These are phyloP conservation scores for Tillandsia fasciculata DNA, from an alignment of 176 grass and related monocot species.

Conservation along the genomic window DNA sequence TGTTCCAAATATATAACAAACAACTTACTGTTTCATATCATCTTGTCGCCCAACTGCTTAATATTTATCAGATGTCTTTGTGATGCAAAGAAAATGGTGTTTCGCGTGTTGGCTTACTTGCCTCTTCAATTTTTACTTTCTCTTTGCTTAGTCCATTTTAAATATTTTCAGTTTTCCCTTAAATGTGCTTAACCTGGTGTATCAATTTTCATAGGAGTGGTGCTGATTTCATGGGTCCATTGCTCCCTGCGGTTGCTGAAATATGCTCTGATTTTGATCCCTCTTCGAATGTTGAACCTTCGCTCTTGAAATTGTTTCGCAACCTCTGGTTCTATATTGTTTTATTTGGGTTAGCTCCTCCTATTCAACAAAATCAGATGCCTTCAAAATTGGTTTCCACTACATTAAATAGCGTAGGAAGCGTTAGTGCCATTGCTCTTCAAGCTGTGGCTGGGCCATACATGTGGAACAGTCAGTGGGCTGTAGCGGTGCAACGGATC, in stretches of 20 bases:
- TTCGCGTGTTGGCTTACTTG: not conserved
- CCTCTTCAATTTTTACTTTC: not conserved
- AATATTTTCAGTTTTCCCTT: constrained; percentile 4
- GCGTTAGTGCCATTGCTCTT: constrained; percentile 51
- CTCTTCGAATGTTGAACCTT: constrained; percentile 77
- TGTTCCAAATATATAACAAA: no score
- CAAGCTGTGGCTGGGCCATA: constrained; percentile 97
- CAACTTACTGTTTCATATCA: no score
- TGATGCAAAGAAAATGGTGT: no score
- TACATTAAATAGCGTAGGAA: constrained; percentile 48
- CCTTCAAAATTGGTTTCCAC: constrained; percentile 69
- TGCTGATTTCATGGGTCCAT: constrained; percentile 91
- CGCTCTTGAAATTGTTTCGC: constrained; percentile 83
- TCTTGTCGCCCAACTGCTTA: no score
- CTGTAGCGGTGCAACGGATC: constrained; percentile 71
- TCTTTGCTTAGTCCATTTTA: not conserved
- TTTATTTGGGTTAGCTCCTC: constrained; percentile 91
- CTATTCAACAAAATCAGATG: constrained; percentile 68
- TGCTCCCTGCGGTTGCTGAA: constrained; percentile 93
- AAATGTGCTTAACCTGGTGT: constrained; percentile 15
- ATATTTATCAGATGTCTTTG: no score
- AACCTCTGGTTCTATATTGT: constrained; percentile 99
- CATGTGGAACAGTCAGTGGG: constrained; percentile 89
- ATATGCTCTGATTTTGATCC: constrained; percentile 99
- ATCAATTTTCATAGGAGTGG: constrained; percentile 65